Conservation (phyloP, 306 rosid genomes). For the Cajanus cajan region DNA sequence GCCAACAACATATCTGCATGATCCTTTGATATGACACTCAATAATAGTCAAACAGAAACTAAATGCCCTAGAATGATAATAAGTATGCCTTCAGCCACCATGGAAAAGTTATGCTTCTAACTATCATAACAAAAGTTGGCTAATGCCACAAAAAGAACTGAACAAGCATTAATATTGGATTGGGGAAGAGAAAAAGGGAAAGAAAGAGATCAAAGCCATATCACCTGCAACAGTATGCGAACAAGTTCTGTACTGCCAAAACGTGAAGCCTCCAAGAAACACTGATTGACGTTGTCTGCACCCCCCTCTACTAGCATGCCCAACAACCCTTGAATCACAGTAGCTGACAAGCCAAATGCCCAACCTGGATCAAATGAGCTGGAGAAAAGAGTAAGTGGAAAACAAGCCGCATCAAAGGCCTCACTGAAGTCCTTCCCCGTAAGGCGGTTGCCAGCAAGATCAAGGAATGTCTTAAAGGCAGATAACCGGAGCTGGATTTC, state of each 20-base stretch:
- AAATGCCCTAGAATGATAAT: constrained; percentile 8
- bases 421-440: constrained; percentile 88
- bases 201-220: constrained; percentile 4
- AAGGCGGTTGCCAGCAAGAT: constrained; percentile 85
- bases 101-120: constrained; percentile 13
- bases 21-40: constrained; percentile 1
- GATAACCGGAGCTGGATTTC: constrained; percentile 84
- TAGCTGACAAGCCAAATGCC: constrained; percentile 76
- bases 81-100: not conserved
- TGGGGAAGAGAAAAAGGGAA: constrained; percentile 7
- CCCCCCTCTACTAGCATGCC: constrained; percentile 87
- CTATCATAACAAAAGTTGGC: constrained; percentile 14
- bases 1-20: not conserved
- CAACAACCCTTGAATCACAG: constrained; percentile 78
- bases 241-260: constrained; percentile 93
- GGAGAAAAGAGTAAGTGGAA: constrained; percentile 87
- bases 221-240: constrained; percentile 81
- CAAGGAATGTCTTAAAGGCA: constrained; percentile 76
- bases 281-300: constrained; percentile 89
- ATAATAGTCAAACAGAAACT: not conserved
- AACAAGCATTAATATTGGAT: not conserved
- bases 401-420: constrained; percentile 96
- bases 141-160: not conserved
- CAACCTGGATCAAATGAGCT: constrained; percentile 84
- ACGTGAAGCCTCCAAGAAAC: constrained; percentile 91